phyloP scores from a whole-genome alignment of 768 basidiomycete genomes.

The Punctularia strigosozonata region DNA sequence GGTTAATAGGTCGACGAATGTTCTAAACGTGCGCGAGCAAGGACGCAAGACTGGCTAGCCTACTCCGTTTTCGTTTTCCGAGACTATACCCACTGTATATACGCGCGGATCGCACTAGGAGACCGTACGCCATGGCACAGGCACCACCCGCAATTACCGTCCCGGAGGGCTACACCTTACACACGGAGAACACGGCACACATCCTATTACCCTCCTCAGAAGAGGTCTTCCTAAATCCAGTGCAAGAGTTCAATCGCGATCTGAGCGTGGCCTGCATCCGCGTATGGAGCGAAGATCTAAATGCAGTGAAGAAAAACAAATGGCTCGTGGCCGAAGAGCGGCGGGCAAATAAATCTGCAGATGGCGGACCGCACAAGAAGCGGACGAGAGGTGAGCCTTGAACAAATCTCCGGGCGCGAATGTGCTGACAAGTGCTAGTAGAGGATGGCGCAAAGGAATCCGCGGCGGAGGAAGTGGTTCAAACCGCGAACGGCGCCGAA shows the following conservation, averaged over 20 bases:
- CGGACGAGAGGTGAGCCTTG: conserved; percentile 30
- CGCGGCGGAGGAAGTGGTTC: too few species aligned
- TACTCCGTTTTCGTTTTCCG: too few species aligned
- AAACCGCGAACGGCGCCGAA: too few species aligned
- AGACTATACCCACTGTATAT: too few species aligned
- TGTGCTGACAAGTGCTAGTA: too few species aligned
- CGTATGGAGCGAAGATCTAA: conserved; percentile 71
- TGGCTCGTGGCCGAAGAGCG: conserved; percentile 45
- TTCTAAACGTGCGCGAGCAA: too few species aligned
- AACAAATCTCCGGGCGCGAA: too few species aligned
- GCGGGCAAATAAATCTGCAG: conserved; percentile 25
- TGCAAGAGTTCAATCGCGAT: conserved; percentile 98
- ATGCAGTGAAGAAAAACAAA: conserved; percentile 47
- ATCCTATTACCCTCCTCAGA: neutral
- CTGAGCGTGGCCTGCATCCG: conserved; percentile 83
- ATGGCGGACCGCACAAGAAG: conserved; percentile 27
- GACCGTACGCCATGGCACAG: too few species aligned
- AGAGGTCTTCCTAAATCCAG: conserved; percentile 91
- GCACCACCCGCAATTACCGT: conserved; percentile 23
- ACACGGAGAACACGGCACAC: conserved; percentile 38
- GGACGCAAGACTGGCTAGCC: too few species aligned
- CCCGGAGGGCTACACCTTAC: conserved; percentile 67
- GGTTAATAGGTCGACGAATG: too few species aligned
- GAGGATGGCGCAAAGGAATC: conserved; percentile 8
- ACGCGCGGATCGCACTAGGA: too few species aligned